These are phyloP conservation scores for Kodamaea sagamina DNA, from an alignment of 805 yeast species.

Conservation along the genomic window DNA sequence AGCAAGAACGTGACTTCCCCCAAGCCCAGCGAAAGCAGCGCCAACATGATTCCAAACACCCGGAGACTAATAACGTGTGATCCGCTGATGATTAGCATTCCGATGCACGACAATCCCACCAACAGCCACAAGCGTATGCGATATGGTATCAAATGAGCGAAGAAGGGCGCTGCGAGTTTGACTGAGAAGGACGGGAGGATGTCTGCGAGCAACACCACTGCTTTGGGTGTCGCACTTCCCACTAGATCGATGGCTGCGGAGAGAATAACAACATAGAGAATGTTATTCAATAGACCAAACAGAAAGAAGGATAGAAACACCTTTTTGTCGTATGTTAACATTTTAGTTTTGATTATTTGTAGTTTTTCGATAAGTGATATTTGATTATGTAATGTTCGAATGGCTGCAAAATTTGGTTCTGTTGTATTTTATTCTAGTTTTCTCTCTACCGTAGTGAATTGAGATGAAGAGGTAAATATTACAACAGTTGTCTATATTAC, in stretches of 20 bases:
- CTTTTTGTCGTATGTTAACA: constrained; percentile 5
- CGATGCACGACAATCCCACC: constrained; percentile 60
- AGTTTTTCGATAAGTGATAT: no score
- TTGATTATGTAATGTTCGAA: no score
- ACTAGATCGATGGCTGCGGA: constrained; percentile 93
- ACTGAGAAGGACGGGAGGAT: constrained; percentile 77
- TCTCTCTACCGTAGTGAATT: no score
- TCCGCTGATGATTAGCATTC: constrained; percentile 71
- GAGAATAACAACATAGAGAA: constrained; percentile 85
- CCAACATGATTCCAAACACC: constrained; percentile 71
- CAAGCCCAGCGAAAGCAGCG: constrained; percentile 82
- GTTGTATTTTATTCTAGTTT: no score
- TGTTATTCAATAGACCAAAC: constrained; percentile 85
- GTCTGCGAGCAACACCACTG: constrained; percentile 81
- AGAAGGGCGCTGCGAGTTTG: constrained; percentile 78
- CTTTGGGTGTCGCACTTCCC: constrained; percentile 81
- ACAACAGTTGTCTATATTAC: no score
- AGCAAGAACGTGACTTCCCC: constrained; percentile 91
- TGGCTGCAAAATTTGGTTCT: no score
- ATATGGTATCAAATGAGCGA: constrained; percentile 67
- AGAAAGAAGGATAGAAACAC: constrained; percentile 66
- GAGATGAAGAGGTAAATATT: no score
- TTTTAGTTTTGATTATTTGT: not conserved
- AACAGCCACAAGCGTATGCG: constrained; percentile 51
- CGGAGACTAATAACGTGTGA: constrained; percentile 37